Evolutionary conservation across 2,329 filamentous ascomycete species (phyloP), one percentile per base, ranked within the genome.

Genomic region (Penicillium italicum): DNA sequence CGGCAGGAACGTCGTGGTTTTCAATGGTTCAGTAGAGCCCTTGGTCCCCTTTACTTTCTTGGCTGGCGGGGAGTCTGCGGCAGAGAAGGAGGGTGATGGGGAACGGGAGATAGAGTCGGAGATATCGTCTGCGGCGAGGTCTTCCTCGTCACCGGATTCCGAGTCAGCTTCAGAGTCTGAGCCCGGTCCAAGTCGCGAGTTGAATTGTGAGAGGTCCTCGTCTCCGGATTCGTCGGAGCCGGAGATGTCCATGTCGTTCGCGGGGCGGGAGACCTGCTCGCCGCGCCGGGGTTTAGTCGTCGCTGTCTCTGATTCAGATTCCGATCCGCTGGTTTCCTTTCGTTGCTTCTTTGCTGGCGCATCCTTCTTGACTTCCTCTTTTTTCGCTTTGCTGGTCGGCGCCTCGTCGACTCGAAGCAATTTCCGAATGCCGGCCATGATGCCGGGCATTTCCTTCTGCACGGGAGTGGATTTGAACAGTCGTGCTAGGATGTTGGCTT

Each of bases 401-500:
- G 56, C 51, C 41, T 69, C 63, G 5, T 72, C 69, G 22, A 77
- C 18, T 4, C 72, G 74, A 22, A 80, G 58, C 36, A 77, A 53
- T 47, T 64, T 67, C 20, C 71, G 68, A 53, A 80, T 71, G 18
- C 68, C 73, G 36, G 66, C 65, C 66, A 80, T 69, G 26, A 80
- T 73, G 34, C 74, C 74, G 22, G 78, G 76, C 41, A 85, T 68
- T 2, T 77, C 80, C 60, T 81, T 78, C 67, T 80, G 81, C 12
- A 85, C 82, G 0, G 81, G 82, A 51, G 77, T 80, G 14, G 83
- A 82, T 57, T 84, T 86, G 66, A 82, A 85, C 49, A 87, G 61
- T 50, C 84, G 72, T 14, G 82, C 84, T 44, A 78, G 73, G 14
- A 87, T 82, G 71, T 86, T 86, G 18, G 81, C 74, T 50, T 78